These are phyloP conservation scores for Pachyrhizus erosus DNA, from an alignment of 306 rosid species.

Conservation along the genomic window DNA sequence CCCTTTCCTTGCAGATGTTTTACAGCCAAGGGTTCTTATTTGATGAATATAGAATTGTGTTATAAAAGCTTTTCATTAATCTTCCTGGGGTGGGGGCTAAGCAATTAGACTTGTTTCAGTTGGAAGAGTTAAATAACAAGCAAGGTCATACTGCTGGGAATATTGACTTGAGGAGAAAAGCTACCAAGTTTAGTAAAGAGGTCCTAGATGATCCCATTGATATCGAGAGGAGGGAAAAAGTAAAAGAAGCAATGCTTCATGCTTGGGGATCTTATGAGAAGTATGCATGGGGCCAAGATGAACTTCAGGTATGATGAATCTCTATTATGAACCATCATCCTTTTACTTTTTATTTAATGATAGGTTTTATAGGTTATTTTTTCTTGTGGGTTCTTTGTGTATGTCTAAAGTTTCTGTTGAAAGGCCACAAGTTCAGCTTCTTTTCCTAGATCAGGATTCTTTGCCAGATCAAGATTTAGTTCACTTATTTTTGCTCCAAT, in stretches of 20 bases:
- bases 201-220: constrained; percentile 74
- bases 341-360: constrained; percentile 23
- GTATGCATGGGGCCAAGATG: constrained; percentile 99
- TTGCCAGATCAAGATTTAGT: constrained; percentile 21
- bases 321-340: constrained; percentile 17
- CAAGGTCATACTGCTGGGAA: constrained; percentile 40
- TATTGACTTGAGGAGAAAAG: constrained; percentile 20
- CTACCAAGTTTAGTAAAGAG: constrained; percentile 43
- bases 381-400: background rate
- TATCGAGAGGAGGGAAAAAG: constrained; percentile 76
- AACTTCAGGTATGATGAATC: constrained; percentile 79
- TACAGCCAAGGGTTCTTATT: constrained; percentile 23
- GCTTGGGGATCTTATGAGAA: constrained; percentile 97
- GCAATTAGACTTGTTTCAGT: constrained; percentile 54
- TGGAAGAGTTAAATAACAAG: constrained; percentile 62
- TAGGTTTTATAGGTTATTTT: background rate
- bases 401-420: constrained; percentile 10
- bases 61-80: background rate
- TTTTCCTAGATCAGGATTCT: constrained; percentile 38
- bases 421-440: constrained; percentile 14
- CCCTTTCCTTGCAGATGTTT: constrained; percentile 26
- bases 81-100: constrained; percentile 30
- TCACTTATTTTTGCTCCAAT: background rate
- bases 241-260: constrained; percentile 95
- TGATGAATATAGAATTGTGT: constrained; percentile 11